phyloP scores from a whole-genome alignment of 768 basidiomycete species.

The Suillus cothurnatus region DNA sequence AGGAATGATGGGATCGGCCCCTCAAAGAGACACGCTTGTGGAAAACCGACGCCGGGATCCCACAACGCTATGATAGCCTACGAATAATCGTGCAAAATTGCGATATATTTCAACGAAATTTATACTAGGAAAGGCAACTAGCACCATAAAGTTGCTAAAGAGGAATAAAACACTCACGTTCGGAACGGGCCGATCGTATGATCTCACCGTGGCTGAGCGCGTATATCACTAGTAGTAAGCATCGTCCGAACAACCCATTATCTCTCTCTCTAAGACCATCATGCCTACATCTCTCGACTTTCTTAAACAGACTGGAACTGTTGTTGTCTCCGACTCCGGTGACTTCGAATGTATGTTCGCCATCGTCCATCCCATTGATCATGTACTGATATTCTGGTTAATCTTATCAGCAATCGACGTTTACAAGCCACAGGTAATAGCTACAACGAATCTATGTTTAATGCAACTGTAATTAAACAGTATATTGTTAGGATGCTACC shows the following conservation, averaged over 20 bases:
- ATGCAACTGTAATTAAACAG: slow-evolving; percentile 10
- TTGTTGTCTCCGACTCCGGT: slow-evolving; percentile 97
- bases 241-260: neutral
- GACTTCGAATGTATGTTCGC: slow-evolving; percentile 77
- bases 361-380: slow-evolving; percentile 14
- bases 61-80: slow-evolving; percentile 5
- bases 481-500: slow-evolving; percentile 77
- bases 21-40: slow-evolving; percentile 20
- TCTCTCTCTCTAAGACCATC: slow-evolving; percentile 36
- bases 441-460: slow-evolving; percentile 16
- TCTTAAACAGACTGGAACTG: slow-evolving; percentile 91
- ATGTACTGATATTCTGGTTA: slow-evolving; percentile 26
- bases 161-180: slow-evolving; percentile 7
- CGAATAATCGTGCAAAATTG: slow-evolving; percentile 6
- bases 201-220: slow-evolving; percentile 10
- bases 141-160: neutral
- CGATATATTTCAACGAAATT: neutral
- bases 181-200: slow-evolving; percentile 7
- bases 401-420: slow-evolving; percentile 78
- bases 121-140: neutral
- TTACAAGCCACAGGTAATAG: slow-evolving; percentile 87
- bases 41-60: slow-evolving; percentile 15
- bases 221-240: slow-evolving; percentile 20
- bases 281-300: slow-evolving; percentile 82
- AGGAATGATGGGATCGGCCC: slow-evolving; percentile 7